A percentile compares a stretch with the other conserved stretches of the same genome.
These are phyloP conservation scores for Penicillium lagena DNA, from an alignment of 495 filamentous ascomycete species.

Conservation along the genomic window DNA sequence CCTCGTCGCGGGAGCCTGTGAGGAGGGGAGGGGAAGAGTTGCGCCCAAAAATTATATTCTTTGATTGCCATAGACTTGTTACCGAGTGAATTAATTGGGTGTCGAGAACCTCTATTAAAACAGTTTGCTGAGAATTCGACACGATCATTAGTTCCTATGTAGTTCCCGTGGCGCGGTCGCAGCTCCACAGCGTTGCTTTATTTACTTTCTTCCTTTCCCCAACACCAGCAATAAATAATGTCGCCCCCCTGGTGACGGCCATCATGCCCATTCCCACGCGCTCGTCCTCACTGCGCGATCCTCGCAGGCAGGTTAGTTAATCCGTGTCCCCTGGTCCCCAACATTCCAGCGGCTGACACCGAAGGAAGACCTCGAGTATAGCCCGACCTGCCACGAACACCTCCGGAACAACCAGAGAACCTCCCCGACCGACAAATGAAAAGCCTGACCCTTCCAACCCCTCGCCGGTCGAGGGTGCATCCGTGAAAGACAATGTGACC, in stretches of 20 bases:
- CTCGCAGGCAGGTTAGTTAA: constrained; percentile 29
- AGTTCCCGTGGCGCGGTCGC: too few relatives aligned
- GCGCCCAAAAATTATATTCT: too few relatives aligned
- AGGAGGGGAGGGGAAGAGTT: too few relatives aligned
- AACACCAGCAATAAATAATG: not conserved
- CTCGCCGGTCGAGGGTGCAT: constrained; percentile 7
- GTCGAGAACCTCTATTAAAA: too few relatives aligned
- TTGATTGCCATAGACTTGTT: too few relatives aligned
- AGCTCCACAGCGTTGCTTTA: too few relatives aligned
- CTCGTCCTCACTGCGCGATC: constrained; percentile 28
- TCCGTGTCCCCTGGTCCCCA: constrained; percentile 1
- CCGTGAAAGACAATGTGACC: constrained; percentile 6
- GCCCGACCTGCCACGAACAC: constrained; percentile 21
- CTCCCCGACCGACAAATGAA: constrained; percentile 4
- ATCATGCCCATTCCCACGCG: constrained; percentile 40
- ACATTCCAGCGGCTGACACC: constrained; percentile 12
- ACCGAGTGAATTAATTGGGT: too few relatives aligned
- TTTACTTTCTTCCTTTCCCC: too few relatives aligned
- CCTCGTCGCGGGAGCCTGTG: constrained; percentile 58
- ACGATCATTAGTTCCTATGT: too few relatives aligned
- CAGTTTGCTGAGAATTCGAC: too few relatives aligned
- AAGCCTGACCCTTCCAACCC: not conserved
- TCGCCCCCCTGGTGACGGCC: not conserved
- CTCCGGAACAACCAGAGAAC: constrained; percentile 3
- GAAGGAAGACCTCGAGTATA: constrained; percentile 18